These are phyloP conservation scores for Dendrobium nobile DNA, from an alignment of 106 monocot genomes.

Conservation along the genomic window DNA sequence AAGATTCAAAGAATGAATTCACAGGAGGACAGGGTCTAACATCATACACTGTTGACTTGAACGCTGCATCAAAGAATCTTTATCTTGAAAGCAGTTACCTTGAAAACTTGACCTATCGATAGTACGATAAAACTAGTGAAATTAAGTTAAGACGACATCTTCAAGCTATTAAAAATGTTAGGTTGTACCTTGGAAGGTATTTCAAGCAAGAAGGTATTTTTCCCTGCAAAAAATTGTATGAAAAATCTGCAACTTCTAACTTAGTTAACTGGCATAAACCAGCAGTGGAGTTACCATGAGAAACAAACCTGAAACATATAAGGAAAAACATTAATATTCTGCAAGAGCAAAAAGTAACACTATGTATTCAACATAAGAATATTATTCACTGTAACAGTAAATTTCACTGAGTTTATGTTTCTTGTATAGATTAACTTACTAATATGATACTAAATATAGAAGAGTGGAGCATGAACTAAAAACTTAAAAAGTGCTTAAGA, in stretches of 20 bases:
- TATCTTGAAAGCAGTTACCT: conserved; percentile 68
- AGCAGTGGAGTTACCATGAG: conserved; percentile 7
- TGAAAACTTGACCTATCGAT: conserved; percentile 56
- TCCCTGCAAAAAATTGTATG: conserved; percentile 81
- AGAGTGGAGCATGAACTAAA: neutral
- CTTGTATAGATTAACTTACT: neutral
- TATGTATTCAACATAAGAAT: neutral
- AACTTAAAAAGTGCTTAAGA: too few relatives aligned
- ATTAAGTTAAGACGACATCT: neutral
- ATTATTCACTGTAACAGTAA: neutral
- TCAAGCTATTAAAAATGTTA: neutral
- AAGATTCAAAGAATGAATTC: neutral
- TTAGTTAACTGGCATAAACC: conserved; percentile 48
- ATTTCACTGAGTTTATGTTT: neutral
- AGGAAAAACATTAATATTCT: neutral
- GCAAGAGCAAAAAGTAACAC: neutral
- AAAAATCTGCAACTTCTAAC: conserved; percentile 61
- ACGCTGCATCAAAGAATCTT: conserved; percentile 31
- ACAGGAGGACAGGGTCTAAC: neutral
- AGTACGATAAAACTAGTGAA: conserved; percentile 1
- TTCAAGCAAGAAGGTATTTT: conserved; percentile 67
- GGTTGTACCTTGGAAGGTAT: conserved; percentile 50
- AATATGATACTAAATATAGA: neutral
- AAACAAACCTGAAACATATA: conserved; percentile 23
- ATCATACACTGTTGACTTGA: conserved; percentile 55